These are phyloP conservation scores for Nicotiana sylvestris DNA, from an alignment of 257 asterid species.

Conservation along the genomic window DNA sequence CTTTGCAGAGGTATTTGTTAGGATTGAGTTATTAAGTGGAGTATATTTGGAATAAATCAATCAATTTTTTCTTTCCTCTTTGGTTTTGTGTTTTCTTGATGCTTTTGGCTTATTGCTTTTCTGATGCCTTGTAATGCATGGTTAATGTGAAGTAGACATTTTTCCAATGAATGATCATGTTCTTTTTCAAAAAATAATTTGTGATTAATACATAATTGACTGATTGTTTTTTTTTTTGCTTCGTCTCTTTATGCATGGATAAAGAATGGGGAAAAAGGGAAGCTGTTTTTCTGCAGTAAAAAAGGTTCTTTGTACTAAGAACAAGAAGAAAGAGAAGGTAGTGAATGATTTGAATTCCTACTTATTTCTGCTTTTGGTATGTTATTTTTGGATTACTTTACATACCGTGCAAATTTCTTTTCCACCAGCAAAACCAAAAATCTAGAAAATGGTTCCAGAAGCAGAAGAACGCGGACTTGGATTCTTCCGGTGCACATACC, in stretches of 20 bases:
- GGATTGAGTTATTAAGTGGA: not conserved
- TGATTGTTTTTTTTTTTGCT: too few species aligned
- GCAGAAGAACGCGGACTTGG: conserved; percentile 33
- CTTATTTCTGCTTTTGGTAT: not conserved
- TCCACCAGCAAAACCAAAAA: conserved; percentile 37
- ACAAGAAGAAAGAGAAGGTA: conserved; percentile 50
- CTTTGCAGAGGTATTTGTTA: not conserved
- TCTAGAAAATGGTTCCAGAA: conserved; percentile 51
- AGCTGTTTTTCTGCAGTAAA: conserved; percentile 49
- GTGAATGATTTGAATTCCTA: not conserved
- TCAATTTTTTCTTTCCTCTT: not conserved
- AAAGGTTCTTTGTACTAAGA: conserved; percentile 44
- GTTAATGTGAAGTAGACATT: not conserved
- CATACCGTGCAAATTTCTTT: not conserved
- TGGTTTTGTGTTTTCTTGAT: not conserved
- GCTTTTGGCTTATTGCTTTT: not conserved
- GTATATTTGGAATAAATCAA: not conserved
- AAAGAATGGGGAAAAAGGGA: conserved; percentile 60
- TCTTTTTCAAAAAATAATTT: too few species aligned
- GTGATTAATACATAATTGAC: too few species aligned
- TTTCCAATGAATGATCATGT: not conserved
- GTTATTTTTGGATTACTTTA: not conserved
- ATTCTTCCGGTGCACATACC: conserved; percentile 26
- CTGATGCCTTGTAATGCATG: not conserved
- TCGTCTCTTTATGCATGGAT: too few species aligned